These are phyloP conservation scores for Patellifolia procumbens DNA, from an alignment of 179 eudicot genomes.

Conservation along the genomic window DNA sequence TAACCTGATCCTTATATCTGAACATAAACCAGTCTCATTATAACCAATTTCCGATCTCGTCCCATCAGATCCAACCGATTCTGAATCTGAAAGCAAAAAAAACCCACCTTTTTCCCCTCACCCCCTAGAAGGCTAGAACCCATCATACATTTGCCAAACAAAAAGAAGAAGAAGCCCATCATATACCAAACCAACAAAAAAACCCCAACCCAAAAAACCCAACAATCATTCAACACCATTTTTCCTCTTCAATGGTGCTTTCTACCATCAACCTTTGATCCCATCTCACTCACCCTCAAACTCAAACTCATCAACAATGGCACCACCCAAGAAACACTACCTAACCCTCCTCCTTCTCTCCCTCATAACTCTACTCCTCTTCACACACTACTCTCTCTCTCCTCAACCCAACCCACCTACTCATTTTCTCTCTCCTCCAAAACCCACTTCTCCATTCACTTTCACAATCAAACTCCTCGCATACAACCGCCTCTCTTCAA, in stretches of 20 bases:
- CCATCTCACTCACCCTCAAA: conserved; percentile 18
- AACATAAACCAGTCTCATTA: too few species aligned
- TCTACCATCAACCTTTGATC: background rate
- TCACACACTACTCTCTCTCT: conserved; percentile 29
- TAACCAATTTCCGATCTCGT: too few species aligned
- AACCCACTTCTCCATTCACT: conserved; percentile 62
- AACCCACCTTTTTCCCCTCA: too few species aligned
- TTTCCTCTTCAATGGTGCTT: background rate
- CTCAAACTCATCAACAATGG: conserved; percentile 8
- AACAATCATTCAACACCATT: background rate
- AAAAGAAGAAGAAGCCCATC: too few species aligned
- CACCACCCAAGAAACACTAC: conserved; percentile 39
- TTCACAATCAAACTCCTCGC: conserved; percentile 79
- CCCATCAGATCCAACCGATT: too few species aligned
- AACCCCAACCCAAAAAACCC: too few species aligned
- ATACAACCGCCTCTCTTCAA: conserved; percentile 70
- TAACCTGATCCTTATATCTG: too few species aligned
- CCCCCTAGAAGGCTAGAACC: too few species aligned
- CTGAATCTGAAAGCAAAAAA: too few species aligned
- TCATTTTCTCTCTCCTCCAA: conserved; percentile 22
- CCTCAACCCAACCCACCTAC: conserved; percentile 22
- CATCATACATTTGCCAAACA: too few species aligned
- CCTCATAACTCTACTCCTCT: conserved; percentile 32
- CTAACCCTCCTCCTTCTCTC: conserved; percentile 39
- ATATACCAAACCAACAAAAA: too few species aligned